These are phyloP conservation scores for Fusarium poae DNA, from an alignment of 2,329 filamentous ascomycete species.

Conservation along the genomic window DNA sequence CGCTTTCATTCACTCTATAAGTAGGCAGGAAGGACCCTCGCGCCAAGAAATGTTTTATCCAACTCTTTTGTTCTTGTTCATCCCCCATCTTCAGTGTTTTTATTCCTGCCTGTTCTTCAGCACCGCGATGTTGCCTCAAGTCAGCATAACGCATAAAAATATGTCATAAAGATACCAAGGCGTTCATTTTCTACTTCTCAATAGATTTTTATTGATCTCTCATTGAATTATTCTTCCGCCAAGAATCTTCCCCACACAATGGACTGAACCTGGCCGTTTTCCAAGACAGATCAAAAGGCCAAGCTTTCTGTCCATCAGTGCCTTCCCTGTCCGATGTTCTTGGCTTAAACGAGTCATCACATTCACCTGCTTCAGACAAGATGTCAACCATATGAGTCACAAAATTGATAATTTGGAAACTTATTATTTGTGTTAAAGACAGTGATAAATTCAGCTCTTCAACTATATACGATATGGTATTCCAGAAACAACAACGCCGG, in stretches of 20 bases:
- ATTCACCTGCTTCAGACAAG: not conserved
- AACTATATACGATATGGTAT: not conserved
- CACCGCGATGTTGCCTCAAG: not conserved
- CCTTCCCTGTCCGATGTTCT: constrained; percentile 18
- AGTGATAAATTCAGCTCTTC: constrained; percentile 6
- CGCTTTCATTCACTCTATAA: not conserved
- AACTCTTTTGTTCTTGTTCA: not conserved
- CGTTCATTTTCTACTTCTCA: too few relatives aligned
- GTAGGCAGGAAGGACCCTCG: not conserved
- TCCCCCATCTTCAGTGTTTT: not conserved
- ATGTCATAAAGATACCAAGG: fast-evolving
- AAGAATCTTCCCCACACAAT: constrained; percentile 11
- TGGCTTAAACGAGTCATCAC: constrained; percentile 13
- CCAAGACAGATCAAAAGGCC: constrained; percentile 10
- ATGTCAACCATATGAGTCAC: not conserved
- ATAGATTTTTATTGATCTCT: not conserved
- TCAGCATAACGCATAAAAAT: not conserved
- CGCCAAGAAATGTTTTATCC: not conserved
- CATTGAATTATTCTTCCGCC: not conserved
- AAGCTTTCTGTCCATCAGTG: constrained; percentile 21
- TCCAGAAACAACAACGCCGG: constrained; percentile 28
- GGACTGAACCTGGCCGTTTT: not conserved
- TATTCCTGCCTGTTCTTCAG: not conserved
- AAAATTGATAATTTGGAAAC: not conserved
- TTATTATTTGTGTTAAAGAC: not conserved